Conservation (phyloP, 2,329 filamentous ascomycete genomes). For the Didymella segeticola region DNA sequence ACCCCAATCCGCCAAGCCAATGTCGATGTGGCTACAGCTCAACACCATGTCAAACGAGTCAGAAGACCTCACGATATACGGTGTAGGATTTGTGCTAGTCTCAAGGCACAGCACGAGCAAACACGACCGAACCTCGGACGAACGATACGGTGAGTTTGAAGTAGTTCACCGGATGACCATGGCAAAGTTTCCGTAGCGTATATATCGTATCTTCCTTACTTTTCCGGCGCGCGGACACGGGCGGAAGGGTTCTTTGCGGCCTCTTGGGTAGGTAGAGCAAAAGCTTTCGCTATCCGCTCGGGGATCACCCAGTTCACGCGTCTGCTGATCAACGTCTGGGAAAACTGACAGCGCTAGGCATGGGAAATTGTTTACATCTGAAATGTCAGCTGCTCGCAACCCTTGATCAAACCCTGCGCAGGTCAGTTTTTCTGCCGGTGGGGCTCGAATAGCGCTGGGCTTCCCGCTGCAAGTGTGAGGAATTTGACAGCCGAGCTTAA, state of each 20-base stretch:
- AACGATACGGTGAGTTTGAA: constrained; percentile 15
- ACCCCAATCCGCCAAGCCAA: constrained; percentile 6
- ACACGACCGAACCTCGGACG: constrained; percentile 11
- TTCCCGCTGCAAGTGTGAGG: constrained; percentile 17
- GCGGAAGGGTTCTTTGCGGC: neutral
- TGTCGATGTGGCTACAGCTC: constrained; percentile 6
- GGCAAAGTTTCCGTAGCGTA: neutral
- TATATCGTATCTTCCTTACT: neutral
- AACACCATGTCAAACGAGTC: constrained; percentile 10
- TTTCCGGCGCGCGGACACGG: neutral
- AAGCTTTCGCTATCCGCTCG: constrained; percentile 5
- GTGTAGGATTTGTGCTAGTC: constrained; percentile 7
- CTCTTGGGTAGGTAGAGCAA: neutral
- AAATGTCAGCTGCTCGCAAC: constrained; percentile 7
- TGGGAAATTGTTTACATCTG: neutral
- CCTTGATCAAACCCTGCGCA: constrained; percentile 8
- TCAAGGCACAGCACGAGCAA: constrained; percentile 1
- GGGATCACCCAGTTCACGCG: neutral
- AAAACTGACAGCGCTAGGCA: neutral
- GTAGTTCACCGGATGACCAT: neutral
- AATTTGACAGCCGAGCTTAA: constrained; percentile 18
- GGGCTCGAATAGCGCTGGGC: constrained; percentile 3
- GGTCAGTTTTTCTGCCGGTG: constrained; percentile 20
- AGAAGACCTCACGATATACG: constrained; percentile 11
- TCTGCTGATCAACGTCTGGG: constrained; percentile 8